These are phyloP conservation scores for Boletus edulis DNA, from an alignment of 768 basidiomycete species.

Conservation along the genomic window DNA sequence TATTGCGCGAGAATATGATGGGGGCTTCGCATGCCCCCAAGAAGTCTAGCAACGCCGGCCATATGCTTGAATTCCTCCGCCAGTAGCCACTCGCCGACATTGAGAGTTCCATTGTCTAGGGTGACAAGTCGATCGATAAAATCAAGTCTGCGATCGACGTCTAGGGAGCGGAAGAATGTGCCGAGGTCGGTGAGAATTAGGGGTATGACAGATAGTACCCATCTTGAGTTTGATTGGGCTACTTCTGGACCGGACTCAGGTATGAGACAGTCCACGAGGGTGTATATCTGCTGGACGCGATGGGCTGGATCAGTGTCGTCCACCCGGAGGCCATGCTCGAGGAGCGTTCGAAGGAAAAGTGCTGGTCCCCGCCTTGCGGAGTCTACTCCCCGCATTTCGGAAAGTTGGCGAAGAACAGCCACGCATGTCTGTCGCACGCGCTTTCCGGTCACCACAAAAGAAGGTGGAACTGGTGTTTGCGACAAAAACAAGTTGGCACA, in stretches of 20 bases:
- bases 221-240: constrained; percentile 37
- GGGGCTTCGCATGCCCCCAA: constrained; percentile 34
- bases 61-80: constrained; percentile 61
- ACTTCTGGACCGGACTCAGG: constrained; percentile 33
- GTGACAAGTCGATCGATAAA: constrained; percentile 53
- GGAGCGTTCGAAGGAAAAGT: constrained; percentile 52
- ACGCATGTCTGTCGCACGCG: constrained; percentile 51
- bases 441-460: constrained; percentile 27
- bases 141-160: constrained; percentile 51
- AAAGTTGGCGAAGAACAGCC: constrained; percentile 43
- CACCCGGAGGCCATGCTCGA: constrained; percentile 45
- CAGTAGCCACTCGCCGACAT: constrained; percentile 58
- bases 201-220: constrained; percentile 57
- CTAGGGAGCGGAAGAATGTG: constrained; percentile 54
- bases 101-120: constrained; percentile 43
- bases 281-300: constrained; percentile 53
- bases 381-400: constrained; percentile 28
- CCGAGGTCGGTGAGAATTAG: constrained; percentile 52
- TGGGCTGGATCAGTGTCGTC: constrained; percentile 53
- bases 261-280: constrained; percentile 56
- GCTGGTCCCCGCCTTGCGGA: constrained; percentile 41
- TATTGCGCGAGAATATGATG: constrained; percentile 42
- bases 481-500: constrained; percentile 48
- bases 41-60: constrained; percentile 34
- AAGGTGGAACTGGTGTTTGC: constrained; percentile 34